Base-by-base conservation (phyloP, 257 asterid species). In the Scutellaria galericulata region DNA sequence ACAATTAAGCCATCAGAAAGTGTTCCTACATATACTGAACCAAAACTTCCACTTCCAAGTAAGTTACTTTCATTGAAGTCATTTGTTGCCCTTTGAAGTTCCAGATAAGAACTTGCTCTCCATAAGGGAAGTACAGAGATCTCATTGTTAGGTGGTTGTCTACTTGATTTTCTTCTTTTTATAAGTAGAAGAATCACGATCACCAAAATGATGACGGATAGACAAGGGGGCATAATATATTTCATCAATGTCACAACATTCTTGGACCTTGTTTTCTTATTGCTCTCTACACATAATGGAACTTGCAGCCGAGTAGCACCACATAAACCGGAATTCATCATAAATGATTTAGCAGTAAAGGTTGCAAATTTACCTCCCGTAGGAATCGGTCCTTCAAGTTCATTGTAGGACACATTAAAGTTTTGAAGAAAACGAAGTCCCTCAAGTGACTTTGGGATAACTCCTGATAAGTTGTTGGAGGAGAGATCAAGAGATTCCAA, bases 31-130 rank as follows among this genome's bases (percentile, higher is more conserved):
- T 67, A 87, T 0, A 87, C 90, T 1, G 86, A 65, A 51, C 93
- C 88, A 15, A 72, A 85, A 72, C 90, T 63, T 52, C 93, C 90
- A 7, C 71, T 74, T 42, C 94, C 94, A 7, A 88, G 79, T 0
- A 78, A 37, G 74, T 84, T 77, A 62, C 71, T 79, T 41, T 69
- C 84, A 9, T 64, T 66, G 40, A n/a, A n/a, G n/a, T n/a, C n/a
- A n/a, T n/a, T n/a, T n/a, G 92, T 84, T 5, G 85, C 84, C 9
- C 10, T 72, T 57, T 42, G 41, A 11, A 84, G 81, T 55, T 88
- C 89, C 5, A 68, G 56, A 65, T 81, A 79, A 13, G 88, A 83
- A 45, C 82, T 56, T 39, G 82, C 75, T 50, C 54, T 68, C 80
- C 80, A 24, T 1, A 1, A 24, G 27, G 10, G 58, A 46, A 63